These are phyloP conservation scores for Parasarocladium wereldwijsianum DNA, from an alignment of 2,329 filamentous ascomycete genomes.

Conservation along the genomic window DNA sequence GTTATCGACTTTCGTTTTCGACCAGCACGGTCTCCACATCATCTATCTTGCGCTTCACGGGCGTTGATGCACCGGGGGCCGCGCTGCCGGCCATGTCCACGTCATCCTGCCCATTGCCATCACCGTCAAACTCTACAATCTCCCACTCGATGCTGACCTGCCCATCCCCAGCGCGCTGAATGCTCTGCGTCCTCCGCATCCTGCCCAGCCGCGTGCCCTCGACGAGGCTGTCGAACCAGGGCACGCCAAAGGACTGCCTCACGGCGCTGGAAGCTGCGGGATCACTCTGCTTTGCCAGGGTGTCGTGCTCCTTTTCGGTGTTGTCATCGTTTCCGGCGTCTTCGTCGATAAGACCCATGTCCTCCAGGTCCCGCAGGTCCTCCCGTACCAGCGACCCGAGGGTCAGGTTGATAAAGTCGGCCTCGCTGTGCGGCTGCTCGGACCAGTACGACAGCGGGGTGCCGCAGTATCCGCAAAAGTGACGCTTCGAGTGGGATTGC, in stretches of 20 bases:
- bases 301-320: constrained; percentile 11
- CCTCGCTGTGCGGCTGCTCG: constrained; percentile 54
- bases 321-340: constrained; percentile 14
- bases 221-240: constrained; percentile 77
- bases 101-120: constrained; percentile 19
- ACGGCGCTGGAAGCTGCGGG: constrained; percentile 12
- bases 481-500: constrained; percentile 46
- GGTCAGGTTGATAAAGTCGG: constrained; percentile 66
- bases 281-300: background rate
- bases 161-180: constrained; percentile 35
- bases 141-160: constrained; percentile 66
- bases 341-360: constrained; percentile 56
- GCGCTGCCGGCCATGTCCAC: constrained; percentile 17
- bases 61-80: constrained; percentile 12
- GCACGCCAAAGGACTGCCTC: constrained; percentile 53
- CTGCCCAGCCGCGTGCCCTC: constrained; percentile 59
- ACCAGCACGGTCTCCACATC: constrained; percentile 25
- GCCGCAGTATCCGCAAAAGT: constrained; percentile 88
- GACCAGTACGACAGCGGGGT: constrained; percentile 76
- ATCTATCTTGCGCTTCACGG: constrained; percentile 38
- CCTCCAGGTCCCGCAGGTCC: constrained; percentile 58
- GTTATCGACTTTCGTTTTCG: no score
- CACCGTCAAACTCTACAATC: constrained; percentile 56
- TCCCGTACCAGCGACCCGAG: constrained; percentile 61
- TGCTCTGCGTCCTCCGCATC: constrained; percentile 45